phyloP scores from a whole-genome alignment of 2,329 filamentous ascomycete species.

The Diaporthe citri region DNA sequence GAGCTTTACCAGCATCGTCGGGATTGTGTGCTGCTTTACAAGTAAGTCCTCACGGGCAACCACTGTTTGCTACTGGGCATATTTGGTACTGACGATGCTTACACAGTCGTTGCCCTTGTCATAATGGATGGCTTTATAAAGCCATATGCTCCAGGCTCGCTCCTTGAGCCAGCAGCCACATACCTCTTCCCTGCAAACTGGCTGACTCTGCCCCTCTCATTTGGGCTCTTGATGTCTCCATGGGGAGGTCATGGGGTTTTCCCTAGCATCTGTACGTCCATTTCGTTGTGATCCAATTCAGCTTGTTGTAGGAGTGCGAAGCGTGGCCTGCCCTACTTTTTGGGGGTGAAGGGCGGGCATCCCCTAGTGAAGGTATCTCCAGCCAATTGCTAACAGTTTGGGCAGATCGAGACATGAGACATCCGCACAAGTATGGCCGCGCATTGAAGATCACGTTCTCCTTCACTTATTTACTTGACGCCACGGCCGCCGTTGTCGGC shows the following conservation, averaged over 20 bases:
- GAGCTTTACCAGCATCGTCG: conserved; percentile 91
- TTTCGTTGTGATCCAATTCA: background rate
- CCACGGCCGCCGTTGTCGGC: conserved; percentile 84
- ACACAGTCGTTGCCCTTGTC: conserved; percentile 82
- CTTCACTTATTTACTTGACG: conserved; percentile 87
- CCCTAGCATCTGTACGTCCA: conserved; percentile 71
- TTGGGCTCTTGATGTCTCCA: conserved; percentile 88
- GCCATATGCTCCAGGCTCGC: conserved; percentile 81
- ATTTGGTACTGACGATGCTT: conserved; percentile 13
- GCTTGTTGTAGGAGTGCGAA: too few species aligned
- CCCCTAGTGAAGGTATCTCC: background rate
- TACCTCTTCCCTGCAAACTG: conserved; percentile 89
- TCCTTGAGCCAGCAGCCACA: conserved; percentile 83
- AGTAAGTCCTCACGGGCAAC: conserved; percentile 69
- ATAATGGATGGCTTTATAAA: conserved; percentile 90
- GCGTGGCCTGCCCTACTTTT: background rate
- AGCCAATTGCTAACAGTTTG: conserved; percentile 47
- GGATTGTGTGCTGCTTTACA: conserved; percentile 89
- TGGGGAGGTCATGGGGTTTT: conserved; percentile 78
- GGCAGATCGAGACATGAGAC: conserved; percentile 73
- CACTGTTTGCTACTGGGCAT: background rate
- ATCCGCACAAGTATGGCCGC: conserved; percentile 83
- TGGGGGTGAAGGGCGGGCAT: background rate
- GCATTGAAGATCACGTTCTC: conserved; percentile 85
- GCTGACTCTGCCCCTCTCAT: conserved; percentile 86